Evolutionary conservation across 257 asterid genomes (phyloP), one percentile per base, ranked within the genome.

Genomic region (Lycium barbarum): DNA sequence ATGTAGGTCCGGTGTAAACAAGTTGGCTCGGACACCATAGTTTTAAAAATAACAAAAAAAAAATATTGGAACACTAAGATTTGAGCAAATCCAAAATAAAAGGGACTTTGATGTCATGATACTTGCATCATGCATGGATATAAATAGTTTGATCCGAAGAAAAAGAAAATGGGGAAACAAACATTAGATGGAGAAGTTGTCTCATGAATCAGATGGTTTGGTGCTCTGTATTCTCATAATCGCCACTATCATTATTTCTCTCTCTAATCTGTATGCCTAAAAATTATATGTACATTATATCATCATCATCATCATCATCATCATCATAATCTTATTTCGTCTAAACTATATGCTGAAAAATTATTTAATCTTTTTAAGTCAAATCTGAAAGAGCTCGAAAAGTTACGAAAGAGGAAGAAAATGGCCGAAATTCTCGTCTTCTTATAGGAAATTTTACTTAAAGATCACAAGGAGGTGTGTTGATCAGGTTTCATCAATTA

Each of bases 391-490:
- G 33, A 26, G 33, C 33, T 26, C 33, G 1, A 26, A 26, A 26
- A 26, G 33, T 26, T 26, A 26, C 33, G 33, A 26, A 26, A 26
- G 33, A 26, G 33, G 33, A 26, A 26, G 1, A 26, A 26, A 26
- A 26, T 26, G 33, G 33, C 33, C 33, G 33, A 26, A 0, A 26
- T 26, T 26, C 33, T 26, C 33, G 33, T 26, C 33, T 26, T 26
- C 33, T 26, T 26, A 26, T 26, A 26, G 33, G 33, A 26, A 26
- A 40, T 0, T 38, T 26, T 38, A 12, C 51, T 3, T 51, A 68
- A 68, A 68, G 76, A 38, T 70, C 33, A 70, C 53, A 70, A 70
- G 53, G 78, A 70, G 78, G 78, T 70, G 33, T 8, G 51, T 70
- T 38, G 53, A 26, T 26, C 33, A 26, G 33, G 33, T 26, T 26